phyloP scores from a whole-genome alignment of 192 early-diverging fungal species.

The Linnemannia elongata region DNA sequence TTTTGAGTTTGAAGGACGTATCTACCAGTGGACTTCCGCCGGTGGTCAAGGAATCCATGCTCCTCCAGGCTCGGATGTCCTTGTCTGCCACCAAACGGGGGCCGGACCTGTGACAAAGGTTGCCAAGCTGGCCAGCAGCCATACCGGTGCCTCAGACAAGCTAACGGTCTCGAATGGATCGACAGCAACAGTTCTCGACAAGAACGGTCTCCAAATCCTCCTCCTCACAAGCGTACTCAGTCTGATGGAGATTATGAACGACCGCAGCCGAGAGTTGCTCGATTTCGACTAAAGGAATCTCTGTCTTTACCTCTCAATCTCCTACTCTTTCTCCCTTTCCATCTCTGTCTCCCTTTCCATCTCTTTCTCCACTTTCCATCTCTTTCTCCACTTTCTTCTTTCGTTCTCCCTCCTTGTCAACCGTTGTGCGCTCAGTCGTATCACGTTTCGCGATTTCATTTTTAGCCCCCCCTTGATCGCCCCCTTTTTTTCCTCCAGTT shows the following conservation, averaged over 20 bases:
- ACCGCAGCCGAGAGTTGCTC: conserved; percentile 48
- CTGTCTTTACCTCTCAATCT: neutral
- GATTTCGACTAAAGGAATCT: conserved; percentile 46
- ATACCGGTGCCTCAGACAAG: conserved; percentile 45
- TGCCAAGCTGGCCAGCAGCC: conserved; percentile 44
- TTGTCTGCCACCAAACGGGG: conserved; percentile 41
- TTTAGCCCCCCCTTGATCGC: neutral
- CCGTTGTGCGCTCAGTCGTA: conserved; percentile 1
- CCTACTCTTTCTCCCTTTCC: neutral
- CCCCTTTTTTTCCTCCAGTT: neutral
- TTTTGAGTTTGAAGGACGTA: conserved; percentile 55
- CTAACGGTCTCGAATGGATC: conserved; percentile 31
- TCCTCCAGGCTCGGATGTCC: conserved; percentile 43
- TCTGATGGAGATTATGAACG: conserved; percentile 54
- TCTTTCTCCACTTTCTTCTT: neutral
- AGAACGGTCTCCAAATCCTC: conserved; percentile 51
- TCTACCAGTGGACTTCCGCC: conserved; percentile 49
- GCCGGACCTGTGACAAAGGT: conserved; percentile 33
- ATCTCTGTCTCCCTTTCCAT: neutral
- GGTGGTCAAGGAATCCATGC: conserved; percentile 34
- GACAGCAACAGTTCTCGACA: conserved; percentile 44
- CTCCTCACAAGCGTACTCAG: conserved; percentile 47
- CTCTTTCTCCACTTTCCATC: no score
- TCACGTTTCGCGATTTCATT: neutral
- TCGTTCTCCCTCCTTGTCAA: neutral